phyloP scores from a whole-genome alignment of 768 basidiomycete species.

The Psilocybe sp. region DNA sequence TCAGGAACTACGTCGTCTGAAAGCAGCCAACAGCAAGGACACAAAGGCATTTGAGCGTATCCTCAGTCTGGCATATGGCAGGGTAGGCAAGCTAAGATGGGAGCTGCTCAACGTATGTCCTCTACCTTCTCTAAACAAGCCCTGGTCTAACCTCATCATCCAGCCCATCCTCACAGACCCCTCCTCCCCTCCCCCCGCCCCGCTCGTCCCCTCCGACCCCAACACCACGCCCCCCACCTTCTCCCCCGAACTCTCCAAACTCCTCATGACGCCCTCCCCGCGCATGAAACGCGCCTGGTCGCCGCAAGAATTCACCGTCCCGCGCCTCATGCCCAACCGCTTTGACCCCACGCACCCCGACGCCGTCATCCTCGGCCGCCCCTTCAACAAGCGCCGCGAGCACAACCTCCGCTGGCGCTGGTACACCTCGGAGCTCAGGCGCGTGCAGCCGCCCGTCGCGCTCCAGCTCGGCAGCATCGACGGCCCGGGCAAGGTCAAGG shows the following conservation, averaged over 20 bases:
- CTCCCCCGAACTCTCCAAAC: constrained; percentile 56
- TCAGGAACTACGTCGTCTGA: background rate
- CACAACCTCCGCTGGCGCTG: constrained; percentile 71
- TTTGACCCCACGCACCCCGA: constrained; percentile 58
- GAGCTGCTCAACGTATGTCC: constrained; percentile 53
- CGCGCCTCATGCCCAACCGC: constrained; percentile 55
- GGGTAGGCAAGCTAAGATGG: constrained; percentile 5
- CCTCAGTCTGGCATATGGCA: constrained; percentile 56
- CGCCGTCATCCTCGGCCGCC: constrained; percentile 51
- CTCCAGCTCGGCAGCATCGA: constrained; percentile 31
- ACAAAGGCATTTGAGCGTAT: constrained; percentile 42
- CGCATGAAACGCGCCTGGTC: constrained; percentile 40
- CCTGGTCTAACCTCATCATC: constrained; percentile 89
- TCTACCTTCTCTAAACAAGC: constrained; percentile 84
- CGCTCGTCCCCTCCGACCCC: constrained; percentile 49
- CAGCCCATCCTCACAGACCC: constrained; percentile 55
- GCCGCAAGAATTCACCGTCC: constrained; percentile 37
- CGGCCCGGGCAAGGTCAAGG: constrained; percentile 11
- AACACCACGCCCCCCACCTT: constrained; percentile 64
- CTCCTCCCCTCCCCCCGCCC: constrained; percentile 33
- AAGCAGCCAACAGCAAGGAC: background rate
- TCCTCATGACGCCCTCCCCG: constrained; percentile 56
- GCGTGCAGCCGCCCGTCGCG: constrained; percentile 47
- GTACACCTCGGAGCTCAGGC: constrained; percentile 52
- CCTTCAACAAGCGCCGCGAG: constrained; percentile 70